Base-by-base conservation (phyloP, 1,139 yeast genomes). In the Kodamaea derodonti region DNA sequence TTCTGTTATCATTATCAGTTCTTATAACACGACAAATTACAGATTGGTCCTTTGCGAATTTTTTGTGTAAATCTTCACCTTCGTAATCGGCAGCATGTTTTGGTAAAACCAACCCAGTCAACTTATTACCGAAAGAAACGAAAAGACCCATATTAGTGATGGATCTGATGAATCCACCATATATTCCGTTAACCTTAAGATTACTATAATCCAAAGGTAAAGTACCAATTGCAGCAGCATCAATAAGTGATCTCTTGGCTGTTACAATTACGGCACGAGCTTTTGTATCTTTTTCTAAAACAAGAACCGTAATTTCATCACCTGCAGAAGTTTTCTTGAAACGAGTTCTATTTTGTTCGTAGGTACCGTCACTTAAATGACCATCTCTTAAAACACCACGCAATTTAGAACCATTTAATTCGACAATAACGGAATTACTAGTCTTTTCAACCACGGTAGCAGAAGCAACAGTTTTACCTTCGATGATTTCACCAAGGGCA, bases 51-150 rank as follows among this genome's bases (percentile, higher is more conserved):
- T 75, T 77, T 49, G 68, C 65, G 49, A 80, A 87, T 29, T 70
- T 63, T 33, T 73, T 68, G 14, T 72, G 65, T 36, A 85, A 69
- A 46, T 82, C 81, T 20, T 74, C 77, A 30, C 69, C 70, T 27
- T 69, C 69, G 35, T 70, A 67, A 30, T 74, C 76, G 14, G 78
- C 70, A 13, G 90, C 82, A 50, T 82, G 81, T 52, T 82, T 80
- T 39, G 92, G 87, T 45, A 85, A 73, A 3, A 87, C 84, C 47
- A 92, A 71, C 31, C 97, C 97, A 22, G 88, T 84, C 46, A 90
- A 73, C 36, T 74, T 77, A 45, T 84, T 84, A 40, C 82, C 88
- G 59, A 92, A 92, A 0, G 84, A 76, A 38, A 92, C 84, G 56
- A 92, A 90, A 20, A 87, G 69, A 45, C 97, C 97, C 54, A 73